Percentiles rank a stretch among this genome's conserved stretches.
phyloP scores from a whole-genome alignment of 768 basidiomycete species.

The Hericium rajendrae region DNA sequence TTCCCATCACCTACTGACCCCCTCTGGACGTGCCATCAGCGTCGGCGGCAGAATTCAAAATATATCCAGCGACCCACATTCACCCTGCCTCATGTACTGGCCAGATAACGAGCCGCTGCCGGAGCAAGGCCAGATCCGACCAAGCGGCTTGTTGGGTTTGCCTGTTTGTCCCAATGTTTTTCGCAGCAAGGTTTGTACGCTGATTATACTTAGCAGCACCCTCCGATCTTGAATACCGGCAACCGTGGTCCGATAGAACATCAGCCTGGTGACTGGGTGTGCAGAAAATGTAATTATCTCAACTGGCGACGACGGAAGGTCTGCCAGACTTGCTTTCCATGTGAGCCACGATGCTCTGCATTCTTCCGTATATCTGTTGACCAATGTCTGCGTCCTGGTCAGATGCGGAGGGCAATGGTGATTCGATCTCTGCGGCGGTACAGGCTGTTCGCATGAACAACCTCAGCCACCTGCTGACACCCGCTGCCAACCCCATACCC shows the following conservation, averaged over 20 bases:
- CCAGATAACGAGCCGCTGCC: constrained; percentile 83
- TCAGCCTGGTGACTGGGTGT: constrained; percentile 52
- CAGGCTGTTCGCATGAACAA: constrained; percentile 79
- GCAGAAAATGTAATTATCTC: constrained; percentile 75
- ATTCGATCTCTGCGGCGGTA: constrained; percentile 77
- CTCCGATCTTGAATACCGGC: constrained; percentile 82
- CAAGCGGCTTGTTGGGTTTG: constrained; percentile 41
- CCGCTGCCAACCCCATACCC: constrained; percentile 30
- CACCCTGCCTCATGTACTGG: constrained; percentile 83
- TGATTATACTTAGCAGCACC: constrained; percentile 38
- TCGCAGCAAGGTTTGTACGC: constrained; percentile 1
- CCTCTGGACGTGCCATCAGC: constrained; percentile 71
- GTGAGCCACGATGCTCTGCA: constrained; percentile 31
- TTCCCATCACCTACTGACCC: constrained; percentile 51
- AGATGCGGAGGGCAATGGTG: constrained; percentile 86
- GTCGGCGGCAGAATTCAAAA: constrained; percentile 75
- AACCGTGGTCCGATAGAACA: constrained; percentile 84
- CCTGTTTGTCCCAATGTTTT: constrained; percentile 31
- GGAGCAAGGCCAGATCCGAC: constrained; percentile 66
- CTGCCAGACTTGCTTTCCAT: constrained; percentile 82
- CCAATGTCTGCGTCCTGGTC: neutral
- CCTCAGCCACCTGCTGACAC: constrained; percentile 56
- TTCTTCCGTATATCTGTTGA: constrained; percentile 5
- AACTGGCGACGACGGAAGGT: constrained; percentile 86
- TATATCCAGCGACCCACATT: constrained; percentile 58